These are phyloP conservation scores for Pelargonium cotyledonis DNA, from an alignment of 441 rosid genomes.

Conservation along the genomic window DNA sequence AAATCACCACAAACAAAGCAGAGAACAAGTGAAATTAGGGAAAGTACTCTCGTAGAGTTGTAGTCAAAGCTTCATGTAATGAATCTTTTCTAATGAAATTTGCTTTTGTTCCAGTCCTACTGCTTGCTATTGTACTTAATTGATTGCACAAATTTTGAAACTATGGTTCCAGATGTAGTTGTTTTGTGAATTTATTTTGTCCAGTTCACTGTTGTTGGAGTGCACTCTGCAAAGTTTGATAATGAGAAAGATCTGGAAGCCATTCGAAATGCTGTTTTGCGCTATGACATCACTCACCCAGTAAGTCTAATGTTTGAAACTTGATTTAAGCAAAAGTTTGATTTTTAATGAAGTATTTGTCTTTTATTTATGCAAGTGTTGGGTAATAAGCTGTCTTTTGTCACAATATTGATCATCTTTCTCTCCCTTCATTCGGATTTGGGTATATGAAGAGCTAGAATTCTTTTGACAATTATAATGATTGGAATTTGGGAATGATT, in stretches of 20 bases:
- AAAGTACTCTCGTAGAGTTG: slow-evolving; percentile 5
- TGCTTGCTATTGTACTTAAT: not conserved
- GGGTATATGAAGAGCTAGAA: not conserved
- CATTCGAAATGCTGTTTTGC: slow-evolving; percentile 81
- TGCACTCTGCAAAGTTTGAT: slow-evolving; percentile 97
- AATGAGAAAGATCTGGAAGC: slow-evolving; percentile 96
- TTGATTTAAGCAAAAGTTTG: slow-evolving; percentile 10
- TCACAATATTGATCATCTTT: not conserved
- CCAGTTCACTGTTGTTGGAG: slow-evolving; percentile 92
- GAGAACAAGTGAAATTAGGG: not conserved
- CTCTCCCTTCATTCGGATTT: not conserved
- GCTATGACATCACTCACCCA: slow-evolving; percentile 80
- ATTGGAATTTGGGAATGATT: not conserved
- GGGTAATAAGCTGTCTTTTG: not conserved
- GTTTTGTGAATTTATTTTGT: slow-evolving; percentile 12
- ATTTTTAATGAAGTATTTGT: not conserved
- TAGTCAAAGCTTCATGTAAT: slow-evolving; percentile 4
- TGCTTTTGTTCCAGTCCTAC: slow-evolving; percentile 2
- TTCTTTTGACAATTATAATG: not conserved
- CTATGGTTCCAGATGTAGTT: slow-evolving; percentile 4
- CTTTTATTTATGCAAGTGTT: slow-evolving; percentile 4
- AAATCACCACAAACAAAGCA: not conserved
- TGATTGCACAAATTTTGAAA: not conserved
- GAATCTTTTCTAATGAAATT: not conserved
- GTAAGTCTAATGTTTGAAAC: slow-evolving; percentile 36